Base-by-base conservation (phyloP, 169 alveolate genomes). In the Plasmodium sp. region DNA sequence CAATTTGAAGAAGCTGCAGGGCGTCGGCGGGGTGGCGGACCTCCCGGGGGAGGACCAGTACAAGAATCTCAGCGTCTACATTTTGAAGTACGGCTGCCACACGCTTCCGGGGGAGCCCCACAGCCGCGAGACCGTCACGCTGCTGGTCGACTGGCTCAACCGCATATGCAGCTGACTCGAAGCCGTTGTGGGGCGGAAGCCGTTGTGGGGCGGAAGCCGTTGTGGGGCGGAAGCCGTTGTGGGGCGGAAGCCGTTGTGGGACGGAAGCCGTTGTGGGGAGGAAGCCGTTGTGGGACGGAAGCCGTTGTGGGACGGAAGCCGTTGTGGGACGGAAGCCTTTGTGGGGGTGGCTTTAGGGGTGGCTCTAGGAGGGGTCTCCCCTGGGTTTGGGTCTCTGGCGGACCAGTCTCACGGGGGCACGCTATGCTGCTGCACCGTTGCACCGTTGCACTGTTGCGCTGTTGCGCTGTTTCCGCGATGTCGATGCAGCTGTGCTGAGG, bases 71-170 rank as follows among this genome's bases (percentile, higher is more conserved):
- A 74, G 67, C 36, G 82, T 75, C 14, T 85, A 85, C 62, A 85
- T 85, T 85, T 85, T 85, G 41, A 85, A 75, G 14, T 85, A 85
- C 45, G 93, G 93, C 22, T 75, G 77, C 67, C 93, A 85, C 18
- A 75, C 93, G 31, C 71, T 85, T 51, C 93, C 93, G 16, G 85
- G 84, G 34, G 93, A 85, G 58, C 93, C 93, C 12, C 12, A 85
- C 22, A 51, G 81, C 12, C 79, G 58, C 31, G 54, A 45, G 27
- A 85, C 85, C 10, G 48, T 36, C 16, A 48, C 81, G 22, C 36
- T 85, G 58, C 81, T 85, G 31, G 81, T 85, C 5, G 84, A 85
- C 5, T 85, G 93, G 93, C 48, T 85, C 1, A 85, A 85, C 77
- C 34, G 79, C 10, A 84, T 45, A 84, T 71, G 67, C 43, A 43